Percentiles rank a stretch among this genome's conserved stretches.
Evolutionary conservation across 495 filamentous ascomycete genomes (phyloP).

Genomic region (Aspergillus baeticus): DNA sequence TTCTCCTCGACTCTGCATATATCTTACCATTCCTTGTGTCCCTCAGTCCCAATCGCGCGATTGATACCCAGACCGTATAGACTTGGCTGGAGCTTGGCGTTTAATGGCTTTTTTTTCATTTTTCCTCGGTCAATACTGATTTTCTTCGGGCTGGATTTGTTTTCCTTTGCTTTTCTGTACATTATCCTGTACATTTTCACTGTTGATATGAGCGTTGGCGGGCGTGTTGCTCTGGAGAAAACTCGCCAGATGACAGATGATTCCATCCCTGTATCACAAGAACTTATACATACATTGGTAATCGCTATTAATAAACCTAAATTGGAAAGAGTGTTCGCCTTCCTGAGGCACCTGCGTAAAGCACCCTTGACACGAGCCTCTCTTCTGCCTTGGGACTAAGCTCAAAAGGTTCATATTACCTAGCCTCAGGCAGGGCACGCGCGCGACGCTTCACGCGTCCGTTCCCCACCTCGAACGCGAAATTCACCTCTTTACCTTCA

Average conservation of each 20-base stretch:
- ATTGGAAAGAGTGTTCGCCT: neutral
- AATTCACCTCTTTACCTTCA: conserved; percentile 25
- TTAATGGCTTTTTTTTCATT: conserved; percentile 17
- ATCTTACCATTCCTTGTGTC: conserved; percentile 4
- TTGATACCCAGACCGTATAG: conserved; percentile 45
- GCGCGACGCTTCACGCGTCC: conserved; percentile 25
- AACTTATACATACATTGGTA: neutral
- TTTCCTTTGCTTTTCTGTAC: conserved; percentile 2
- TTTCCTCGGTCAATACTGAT: neutral
- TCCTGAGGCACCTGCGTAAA: neutral
- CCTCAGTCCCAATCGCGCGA: conserved; percentile 15
- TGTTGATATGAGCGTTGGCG: conserved; percentile 14
- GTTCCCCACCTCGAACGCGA: conserved; percentile 41
- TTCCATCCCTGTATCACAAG: conserved; percentile 1
- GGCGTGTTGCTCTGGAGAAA: too few relatives aligned
- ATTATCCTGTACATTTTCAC: neutral
- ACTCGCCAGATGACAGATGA: neutral
- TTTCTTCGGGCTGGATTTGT: conserved; percentile 4
- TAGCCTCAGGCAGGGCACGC: conserved; percentile 31
- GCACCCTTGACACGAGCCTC: neutral
- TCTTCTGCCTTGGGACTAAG: conserved; percentile 23
- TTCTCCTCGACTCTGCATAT: conserved; percentile 12
- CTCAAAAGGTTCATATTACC: conserved; percentile 35
- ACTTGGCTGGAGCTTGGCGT: conserved; percentile 40
- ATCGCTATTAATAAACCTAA: too few relatives aligned